These are phyloP conservation scores for Salix suchowensis DNA, from an alignment of 345 rosid species.

Conservation along the genomic window DNA sequence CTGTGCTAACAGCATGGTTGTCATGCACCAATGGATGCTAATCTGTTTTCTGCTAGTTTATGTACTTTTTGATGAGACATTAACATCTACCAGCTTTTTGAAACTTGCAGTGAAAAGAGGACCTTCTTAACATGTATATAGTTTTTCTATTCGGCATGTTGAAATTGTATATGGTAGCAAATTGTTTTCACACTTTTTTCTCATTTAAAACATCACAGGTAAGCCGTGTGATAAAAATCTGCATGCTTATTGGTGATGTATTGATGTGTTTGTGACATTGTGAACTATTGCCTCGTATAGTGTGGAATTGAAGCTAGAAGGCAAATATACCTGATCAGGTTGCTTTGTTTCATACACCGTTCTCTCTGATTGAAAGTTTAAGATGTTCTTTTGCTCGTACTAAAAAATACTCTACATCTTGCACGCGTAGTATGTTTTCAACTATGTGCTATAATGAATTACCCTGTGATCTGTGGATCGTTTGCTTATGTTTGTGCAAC, in stretches of 20 bases:
- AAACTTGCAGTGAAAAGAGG: background rate
- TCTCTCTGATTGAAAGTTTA: background rate
- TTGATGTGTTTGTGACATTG: background rate
- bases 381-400: background rate
- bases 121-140: background rate
- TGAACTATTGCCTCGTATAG: background rate
- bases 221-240: background rate
- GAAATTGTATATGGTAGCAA: background rate
- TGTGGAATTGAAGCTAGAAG: background rate
- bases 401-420: background rate
- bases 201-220: no score
- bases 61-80: background rate
- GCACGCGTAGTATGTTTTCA: background rate
- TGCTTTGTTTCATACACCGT: background rate
- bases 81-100: background rate
- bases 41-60: background rate
- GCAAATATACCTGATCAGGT: background rate
- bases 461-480: background rate
- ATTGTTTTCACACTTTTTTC: background rate
- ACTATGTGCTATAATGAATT: background rate
- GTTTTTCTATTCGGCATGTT: background rate
- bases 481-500: background rate
- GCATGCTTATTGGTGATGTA: background rate
- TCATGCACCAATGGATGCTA: background rate
- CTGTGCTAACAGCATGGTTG: background rate